These are phyloP conservation scores for Apostasia ramifera DNA, from an alignment of 106 monocot genomes.

Conservation along the genomic window DNA sequence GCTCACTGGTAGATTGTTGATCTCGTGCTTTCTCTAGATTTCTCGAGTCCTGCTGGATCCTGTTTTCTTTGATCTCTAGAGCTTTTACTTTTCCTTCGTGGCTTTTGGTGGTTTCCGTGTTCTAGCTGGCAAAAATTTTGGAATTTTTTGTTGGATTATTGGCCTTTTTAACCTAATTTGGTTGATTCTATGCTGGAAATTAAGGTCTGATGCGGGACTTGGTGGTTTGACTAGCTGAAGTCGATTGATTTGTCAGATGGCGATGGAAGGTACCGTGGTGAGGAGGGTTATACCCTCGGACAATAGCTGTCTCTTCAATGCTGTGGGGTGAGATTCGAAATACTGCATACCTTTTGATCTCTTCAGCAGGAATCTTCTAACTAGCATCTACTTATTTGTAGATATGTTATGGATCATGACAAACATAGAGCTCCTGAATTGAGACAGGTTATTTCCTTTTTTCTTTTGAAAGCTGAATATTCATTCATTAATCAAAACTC, in stretches of 20 bases:
- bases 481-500: no score
- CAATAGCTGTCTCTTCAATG: constrained; percentile 99
- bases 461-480: no score
- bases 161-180: no score
- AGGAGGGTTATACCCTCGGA: constrained; percentile 98
- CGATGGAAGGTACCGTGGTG: constrained; percentile 79
- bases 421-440: constrained; percentile 69
- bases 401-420: constrained; percentile 90
- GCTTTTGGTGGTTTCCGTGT: no score
- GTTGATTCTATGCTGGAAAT: no score
- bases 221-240: background rate
- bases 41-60: no score
- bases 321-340: constrained; percentile 57
- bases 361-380: background rate
- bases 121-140: no score
- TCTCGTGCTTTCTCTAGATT: no score
- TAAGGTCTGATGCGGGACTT: background rate
- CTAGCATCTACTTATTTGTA: constrained; percentile 17
- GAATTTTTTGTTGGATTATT: no score
- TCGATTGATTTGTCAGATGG: background rate
- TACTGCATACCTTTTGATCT: background rate
- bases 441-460: constrained; percentile 61
- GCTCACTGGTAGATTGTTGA: no score
- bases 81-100: no score
- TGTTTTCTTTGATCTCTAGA: no score